Percentiles rank a stretch among this genome's conserved stretches.
Evolutionary conservation across 164 flowering plant genomes (phyloP).

Genomic region (Tinospora cordifolia): DNA sequence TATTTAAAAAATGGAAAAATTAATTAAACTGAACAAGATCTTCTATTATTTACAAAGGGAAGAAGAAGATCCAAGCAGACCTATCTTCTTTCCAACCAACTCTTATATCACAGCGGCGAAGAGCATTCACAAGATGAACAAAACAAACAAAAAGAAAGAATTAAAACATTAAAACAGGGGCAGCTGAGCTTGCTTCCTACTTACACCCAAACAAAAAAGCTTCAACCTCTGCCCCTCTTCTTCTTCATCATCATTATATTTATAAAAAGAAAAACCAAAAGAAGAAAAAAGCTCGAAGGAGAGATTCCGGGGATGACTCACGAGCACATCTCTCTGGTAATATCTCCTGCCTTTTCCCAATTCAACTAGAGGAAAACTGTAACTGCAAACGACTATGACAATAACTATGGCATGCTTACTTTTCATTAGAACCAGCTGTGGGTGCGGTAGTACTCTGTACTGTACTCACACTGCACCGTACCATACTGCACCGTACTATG

Average conservation of each 20-base stretch:
- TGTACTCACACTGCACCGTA: neutral
- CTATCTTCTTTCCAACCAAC: neutral
- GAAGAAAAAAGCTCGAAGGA: neutral
- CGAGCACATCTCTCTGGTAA: neutral
- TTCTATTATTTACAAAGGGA: slow-evolving; percentile 1
- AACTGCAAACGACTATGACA: neutral
- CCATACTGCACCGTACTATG: neutral
- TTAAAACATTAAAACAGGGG: neutral
- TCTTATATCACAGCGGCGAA: neutral
- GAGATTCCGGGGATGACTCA: neutral
- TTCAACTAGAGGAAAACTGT: too few species aligned
- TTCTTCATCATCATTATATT: neutral
- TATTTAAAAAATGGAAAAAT: too few species aligned
- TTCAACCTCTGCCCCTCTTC: slow-evolving; percentile 3
- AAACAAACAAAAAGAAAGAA: neutral
- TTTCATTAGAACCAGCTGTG: too few species aligned
- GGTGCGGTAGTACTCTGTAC: too few species aligned
- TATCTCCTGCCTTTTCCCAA: neutral
- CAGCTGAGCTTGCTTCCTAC: neutral
- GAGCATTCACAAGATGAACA: neutral
- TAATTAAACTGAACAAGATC: too few species aligned
- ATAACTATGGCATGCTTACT: neutral
- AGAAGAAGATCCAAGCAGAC: neutral
- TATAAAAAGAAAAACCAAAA: neutral
- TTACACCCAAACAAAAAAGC: neutral